These are phyloP conservation scores for Jamesozyma lodderae DNA, from an alignment of 805 yeast genomes.

Conservation along the genomic window DNA sequence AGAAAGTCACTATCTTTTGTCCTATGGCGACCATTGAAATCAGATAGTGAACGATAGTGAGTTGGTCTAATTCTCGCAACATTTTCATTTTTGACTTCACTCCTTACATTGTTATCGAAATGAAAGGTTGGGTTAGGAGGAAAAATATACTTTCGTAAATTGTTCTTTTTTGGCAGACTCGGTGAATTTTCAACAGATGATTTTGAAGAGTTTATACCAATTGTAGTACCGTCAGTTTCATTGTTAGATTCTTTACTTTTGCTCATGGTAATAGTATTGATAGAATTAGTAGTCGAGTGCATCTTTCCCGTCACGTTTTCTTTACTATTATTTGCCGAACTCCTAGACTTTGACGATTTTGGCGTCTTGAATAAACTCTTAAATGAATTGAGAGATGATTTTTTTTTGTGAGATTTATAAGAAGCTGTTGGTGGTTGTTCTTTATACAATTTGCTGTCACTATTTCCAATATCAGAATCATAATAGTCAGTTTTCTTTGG, in stretches of 20 bases:
- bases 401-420: slow-evolving; percentile 20
- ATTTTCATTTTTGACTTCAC: not conserved
- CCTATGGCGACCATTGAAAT: not conserved
- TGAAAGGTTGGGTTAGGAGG: slow-evolving; percentile 16
- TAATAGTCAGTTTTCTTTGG: not conserved
- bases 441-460: not conserved
- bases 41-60: slow-evolving; percentile 6
- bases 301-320: too few relatives aligned
- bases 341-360: slow-evolving; percentile 8
- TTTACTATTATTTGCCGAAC: not conserved
- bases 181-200: slow-evolving; percentile 6
- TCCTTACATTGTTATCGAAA: slow-evolving; percentile 4
- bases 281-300: not conserved
- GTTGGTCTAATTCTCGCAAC: not conserved
- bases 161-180: slow-evolving; percentile 1
- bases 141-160: slow-evolving; percentile 8
- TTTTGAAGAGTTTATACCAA: not conserved
- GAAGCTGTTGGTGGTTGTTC: slow-evolving; percentile 7
- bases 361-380: slow-evolving; percentile 28
- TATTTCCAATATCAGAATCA: not conserved
- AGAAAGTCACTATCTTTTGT: not conserved
- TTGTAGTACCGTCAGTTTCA: not conserved
- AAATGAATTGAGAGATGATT: slow-evolving; percentile 24
- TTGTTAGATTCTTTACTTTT: not conserved
- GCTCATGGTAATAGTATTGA: not conserved